Evolutionary conservation across 306 rosid species (phyloP).

Genomic region (Sophora flavescens): DNA sequence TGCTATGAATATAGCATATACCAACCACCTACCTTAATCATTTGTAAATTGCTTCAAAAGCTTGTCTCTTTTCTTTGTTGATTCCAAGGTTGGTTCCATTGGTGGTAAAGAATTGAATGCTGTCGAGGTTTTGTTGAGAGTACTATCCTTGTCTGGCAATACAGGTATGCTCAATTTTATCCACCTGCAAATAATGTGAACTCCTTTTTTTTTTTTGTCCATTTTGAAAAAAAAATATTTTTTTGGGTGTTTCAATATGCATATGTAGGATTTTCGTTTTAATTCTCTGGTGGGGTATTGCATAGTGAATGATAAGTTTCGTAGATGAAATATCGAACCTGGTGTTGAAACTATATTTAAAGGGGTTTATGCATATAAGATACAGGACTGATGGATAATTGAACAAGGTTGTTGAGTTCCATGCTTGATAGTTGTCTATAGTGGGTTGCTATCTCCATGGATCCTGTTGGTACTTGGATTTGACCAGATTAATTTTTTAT

Average conservation of each 20-base stretch:
- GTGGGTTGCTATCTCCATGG: slow-evolving; percentile 11
- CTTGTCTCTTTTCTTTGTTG: too few relatives aligned
- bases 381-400: slow-evolving; percentile 16
- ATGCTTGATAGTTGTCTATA: slow-evolving; percentile 11
- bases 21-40: not conserved
- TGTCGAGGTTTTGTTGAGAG: slow-evolving; percentile 56
- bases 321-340: not conserved
- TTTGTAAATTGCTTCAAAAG: not conserved
- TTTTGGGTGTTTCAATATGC: not conserved
- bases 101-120: slow-evolving; percentile 64
- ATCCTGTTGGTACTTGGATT: slow-evolving; percentile 16
- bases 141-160: slow-evolving; percentile 67
- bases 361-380: too few relatives aligned
- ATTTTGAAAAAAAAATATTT: too few relatives aligned
- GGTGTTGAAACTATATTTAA: slow-evolving; percentile 5
- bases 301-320: slow-evolving; percentile 32
- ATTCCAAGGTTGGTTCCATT: slow-evolving; percentile 78
- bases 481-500: not conserved
- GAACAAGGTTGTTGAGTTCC: not conserved
- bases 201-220: not conserved
- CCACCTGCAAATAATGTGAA: not conserved
- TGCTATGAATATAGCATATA: not conserved
- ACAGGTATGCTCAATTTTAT: slow-evolving; percentile 51
- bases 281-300: not conserved
- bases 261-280: not conserved